phyloP scores from a whole-genome alignment of 805 yeast genomes.

The Zygosaccharomyces gambellarensis region DNA sequence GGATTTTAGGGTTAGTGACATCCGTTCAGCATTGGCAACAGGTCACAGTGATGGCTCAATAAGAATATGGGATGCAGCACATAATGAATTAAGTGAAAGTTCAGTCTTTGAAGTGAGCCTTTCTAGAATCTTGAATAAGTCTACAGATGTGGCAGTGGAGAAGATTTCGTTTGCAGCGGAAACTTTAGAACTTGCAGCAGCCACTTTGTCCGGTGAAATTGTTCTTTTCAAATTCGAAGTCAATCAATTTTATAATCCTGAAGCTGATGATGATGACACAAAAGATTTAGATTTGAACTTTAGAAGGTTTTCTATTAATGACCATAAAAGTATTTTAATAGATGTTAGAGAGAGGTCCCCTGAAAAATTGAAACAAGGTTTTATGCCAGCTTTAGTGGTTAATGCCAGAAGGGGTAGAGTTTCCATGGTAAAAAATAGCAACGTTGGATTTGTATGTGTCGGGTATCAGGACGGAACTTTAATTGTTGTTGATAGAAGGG shows the following conservation, averaged over 20 bases:
- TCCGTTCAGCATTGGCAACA: conserved; percentile 61
- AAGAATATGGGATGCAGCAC: conserved; percentile 78
- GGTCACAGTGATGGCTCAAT: conserved; percentile 86
- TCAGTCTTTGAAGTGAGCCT: conserved; percentile 58
- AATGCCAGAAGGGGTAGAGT: conserved; percentile 46
- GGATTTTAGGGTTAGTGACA: conserved; percentile 43
- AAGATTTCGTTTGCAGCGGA: conserved; percentile 72
- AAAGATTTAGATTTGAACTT: conserved; percentile 32
- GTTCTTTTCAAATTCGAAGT: conserved; percentile 66
- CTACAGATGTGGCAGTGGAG: conserved; percentile 44
- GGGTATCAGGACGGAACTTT: conserved; percentile 71
- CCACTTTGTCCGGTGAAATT: conserved; percentile 66
- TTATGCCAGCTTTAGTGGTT: conserved; percentile 48
- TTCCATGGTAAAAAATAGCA: conserved; percentile 58
- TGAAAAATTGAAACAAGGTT: conserved; percentile 48
- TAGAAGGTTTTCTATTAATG: conserved; percentile 29
- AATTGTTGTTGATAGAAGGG: conserved; percentile 68
- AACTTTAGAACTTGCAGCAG: conserved; percentile 68
- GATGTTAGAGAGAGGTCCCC: conserved; percentile 53
- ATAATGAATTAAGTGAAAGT: conserved; percentile 60
- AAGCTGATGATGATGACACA: conserved; percentile 14
- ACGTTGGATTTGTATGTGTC: conserved; percentile 75
- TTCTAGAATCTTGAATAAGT: conserved; percentile 43
- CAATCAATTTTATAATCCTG: conserved; percentile 43
- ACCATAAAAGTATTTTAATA: conserved; percentile 31